Evolutionary conservation across 208 protist species (phyloP), one percentile per base, ranked within the genome.

Genomic region (Balamuthia mandrillaris): DNA sequence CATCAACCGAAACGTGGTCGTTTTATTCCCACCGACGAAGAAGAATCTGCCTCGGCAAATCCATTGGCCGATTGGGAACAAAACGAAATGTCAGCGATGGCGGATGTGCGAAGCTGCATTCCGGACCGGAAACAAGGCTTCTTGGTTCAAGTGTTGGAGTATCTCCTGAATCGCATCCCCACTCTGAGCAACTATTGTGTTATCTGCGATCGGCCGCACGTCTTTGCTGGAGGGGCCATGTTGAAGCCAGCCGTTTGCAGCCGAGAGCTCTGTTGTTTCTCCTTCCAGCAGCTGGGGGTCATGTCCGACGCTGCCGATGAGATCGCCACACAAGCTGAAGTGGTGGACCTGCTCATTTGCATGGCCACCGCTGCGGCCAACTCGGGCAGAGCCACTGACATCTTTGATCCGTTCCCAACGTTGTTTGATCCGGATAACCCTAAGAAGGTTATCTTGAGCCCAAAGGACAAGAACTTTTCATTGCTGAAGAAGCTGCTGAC

Each of bases 121-220:
- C 29, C 42, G 27, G 42, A 39, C n/a, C 24, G 35, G 31, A 78
- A 78, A 33, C 37, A 61, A 35, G 42, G 86, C 54, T 82, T 87
- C 66, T 39, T 89, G 58, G 45, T 31, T 12, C 44, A 90, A n/a
- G 16, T 90, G 21, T 42, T 84, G 37, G 37, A 88, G 10, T 90
- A 90, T 39, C 39, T 79, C n/a, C 42, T 74, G 31, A 33, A 33
- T 5, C 65, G 88, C n/a, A 88, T 89, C 21, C 79, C 31, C 24
- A 88, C 88, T 21, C 44, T 18, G 35, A 70, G 21, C 39, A 79
- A 89, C 27, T 90, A 74, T 51, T 90, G 88, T 51, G 86, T 90
- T 24, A 86, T 90, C 21, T 90, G 88, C 83, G 88, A 90, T 65
- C 54, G 83, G 51, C 77, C 51, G 18, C 88, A 90, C 9, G 29